phyloP scores from a whole-genome alignment of 1,284 basidiomycete genomes.

The Puccinia triticina region DNA sequence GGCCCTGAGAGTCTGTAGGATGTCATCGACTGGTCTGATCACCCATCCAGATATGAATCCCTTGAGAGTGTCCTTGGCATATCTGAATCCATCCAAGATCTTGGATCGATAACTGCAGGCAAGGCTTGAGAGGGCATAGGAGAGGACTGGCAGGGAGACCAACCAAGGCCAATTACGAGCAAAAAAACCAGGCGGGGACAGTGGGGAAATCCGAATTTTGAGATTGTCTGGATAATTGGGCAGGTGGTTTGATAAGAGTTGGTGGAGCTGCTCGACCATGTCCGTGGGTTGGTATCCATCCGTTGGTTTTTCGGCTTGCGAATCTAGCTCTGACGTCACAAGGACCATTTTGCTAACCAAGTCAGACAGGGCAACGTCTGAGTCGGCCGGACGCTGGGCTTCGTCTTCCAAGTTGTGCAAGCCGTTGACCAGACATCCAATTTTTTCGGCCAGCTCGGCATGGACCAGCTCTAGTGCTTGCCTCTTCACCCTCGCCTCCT shows the following conservation, averaged over 20 bases:
- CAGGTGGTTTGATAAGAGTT: constrained; percentile 26
- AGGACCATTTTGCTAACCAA: constrained; percentile 26
- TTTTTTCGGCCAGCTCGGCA: constrained; percentile 27
- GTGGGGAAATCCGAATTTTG: not conserved
- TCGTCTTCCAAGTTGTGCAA: constrained; percentile 25
- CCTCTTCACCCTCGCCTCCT: constrained; percentile 34
- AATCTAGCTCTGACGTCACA: not conserved
- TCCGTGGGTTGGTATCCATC: not conserved
- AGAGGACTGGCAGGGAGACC: constrained; percentile 26
- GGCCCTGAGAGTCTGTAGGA: constrained; percentile 78
- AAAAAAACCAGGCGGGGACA: constrained; percentile 28
- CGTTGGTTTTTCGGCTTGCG: not conserved
- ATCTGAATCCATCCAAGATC: constrained; percentile 29
- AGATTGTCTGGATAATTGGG: not conserved
- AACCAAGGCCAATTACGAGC: constrained; percentile 40
- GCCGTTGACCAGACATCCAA: constrained; percentile 20
- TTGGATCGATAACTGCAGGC: constrained; percentile 22
- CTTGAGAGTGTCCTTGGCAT: constrained; percentile 68
- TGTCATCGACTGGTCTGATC: constrained; percentile 78
- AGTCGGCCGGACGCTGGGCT: not conserved
- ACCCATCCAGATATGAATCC: constrained; percentile 85
- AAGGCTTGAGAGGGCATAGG: constrained; percentile 24
- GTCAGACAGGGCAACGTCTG: not conserved
- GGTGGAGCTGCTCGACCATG: constrained; percentile 19
- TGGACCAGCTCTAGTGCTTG: constrained; percentile 22